Base-by-base conservation (phyloP, 169 alveolate species). In the Cryptosporidium bovis region DNA sequence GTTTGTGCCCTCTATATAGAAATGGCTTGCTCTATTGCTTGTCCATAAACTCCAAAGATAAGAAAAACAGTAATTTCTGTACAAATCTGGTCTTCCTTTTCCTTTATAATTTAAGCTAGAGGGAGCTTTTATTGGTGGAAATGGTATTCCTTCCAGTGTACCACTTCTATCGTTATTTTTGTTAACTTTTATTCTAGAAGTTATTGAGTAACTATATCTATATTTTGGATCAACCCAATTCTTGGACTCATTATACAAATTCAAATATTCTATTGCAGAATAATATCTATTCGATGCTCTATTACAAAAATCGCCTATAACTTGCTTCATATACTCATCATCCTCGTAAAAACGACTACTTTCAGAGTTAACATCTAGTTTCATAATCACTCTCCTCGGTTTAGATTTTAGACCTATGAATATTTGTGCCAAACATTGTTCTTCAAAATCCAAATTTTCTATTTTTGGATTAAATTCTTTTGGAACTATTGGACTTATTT, bases 31-130 rank as follows among this genome's bases (percentile, higher is more conserved):
- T 16, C 24, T 36, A 6, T 71, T 71, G 50, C 87, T 77, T 31
- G 46, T 44, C 87, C 87, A 77, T 12, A 60, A 48, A 13, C 13
- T 77, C 77, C 69, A 77, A 31, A 77, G 3, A 36, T 60, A n/a
- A 10, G 71, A 77, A 77, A 77, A 77, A 31, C 87, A 77, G 53
- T 18, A 31, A 62, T 77, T 44, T 18, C 87, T 77, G 29, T 44
- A 77, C 51, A 77, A 66, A 27, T 77, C 87, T 20, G 87, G 87
- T 53, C 71, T 56, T 1, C 55, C 87, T 62, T 48, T 56, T 18
- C 87, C 87, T 29, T 4, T 40, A 31, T 56, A 77, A 3, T 40
- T 64, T 20, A 77, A 24, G 1, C 20, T n/a, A 20, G 68, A 69
- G 40, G 77, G 87, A 16, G 29, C 40, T 24, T 62, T 77, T 20